Base-by-base conservation (phyloP, 176 grass and related monocot genomes). In the Cenchrus purpureus region DNA sequence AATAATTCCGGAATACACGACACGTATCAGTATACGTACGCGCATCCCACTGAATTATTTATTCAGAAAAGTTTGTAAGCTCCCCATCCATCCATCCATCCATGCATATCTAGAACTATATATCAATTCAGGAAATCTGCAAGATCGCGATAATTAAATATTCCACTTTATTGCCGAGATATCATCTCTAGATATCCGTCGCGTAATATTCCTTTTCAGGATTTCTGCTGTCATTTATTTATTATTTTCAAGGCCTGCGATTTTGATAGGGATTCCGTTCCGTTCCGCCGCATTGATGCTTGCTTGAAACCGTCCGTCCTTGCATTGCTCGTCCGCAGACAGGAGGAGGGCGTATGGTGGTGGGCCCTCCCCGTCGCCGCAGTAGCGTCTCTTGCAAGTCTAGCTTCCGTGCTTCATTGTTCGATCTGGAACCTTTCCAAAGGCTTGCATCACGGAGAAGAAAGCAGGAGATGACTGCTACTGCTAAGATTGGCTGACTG, bases 361-460 rank as follows among this genome's bases (percentile, higher is more conserved):
- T 86, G 83, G 83, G 82, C 88, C 72, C 76, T 68, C 8, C 5
- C 29, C 12, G 61, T 68, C 5, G 8, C 20, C 11, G 61, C 56
- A 46, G 55, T 65, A 73, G 88, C 84, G 40, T 83, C 84, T 43
- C 10, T 83, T 83, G 25, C 49, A 86, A 83, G 73, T 72, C 68
- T 89, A 20, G 20, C 44, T 85, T 29, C 17, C 44, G 13, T 65
- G 59, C 45, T 54, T 1, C 0, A 31, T 5, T 19, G 72, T 9
- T 32, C 15, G 3, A 7, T 1, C 45, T 46, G 8, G 48, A 51
- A 13, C 13, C 58, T 50, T 61, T 61, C 62, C 7, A 62, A 62
- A 60, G 29, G 28, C 67, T 86, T 72, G 28, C 76, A 64, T 86
- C 67, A 86, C 52, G 8, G 7, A 54, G 34, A 8, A 77, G 52